Evolutionary conservation across 306 rosid genomes (phyloP), one percentile per base, ranked within the genome.

Genomic region (Potentilla sterilis): DNA sequence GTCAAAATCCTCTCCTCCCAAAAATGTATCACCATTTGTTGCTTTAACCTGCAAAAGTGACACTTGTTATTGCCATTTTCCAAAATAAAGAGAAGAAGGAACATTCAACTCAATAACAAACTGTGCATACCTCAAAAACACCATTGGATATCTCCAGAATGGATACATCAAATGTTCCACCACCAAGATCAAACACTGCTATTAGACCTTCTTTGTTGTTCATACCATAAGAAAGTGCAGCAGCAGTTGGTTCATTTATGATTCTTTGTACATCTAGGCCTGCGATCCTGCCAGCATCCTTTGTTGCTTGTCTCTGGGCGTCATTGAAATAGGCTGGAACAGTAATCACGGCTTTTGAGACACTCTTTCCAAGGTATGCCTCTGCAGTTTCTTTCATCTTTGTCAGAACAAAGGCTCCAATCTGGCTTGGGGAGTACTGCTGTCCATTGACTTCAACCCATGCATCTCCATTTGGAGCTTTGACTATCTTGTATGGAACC

Each of bases 391-490:
- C 97, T 83, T 89, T 92, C 97, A 92, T 92, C 83, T 92, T 92
- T 43, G 89, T 92, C 58, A 92, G 85, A 67, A 93, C 75, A 40
- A 93, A 93, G 21, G 98, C 98, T 57, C 98, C 98, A 73, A 93
- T 85, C 71, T 93, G 98, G 80, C 98, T 93, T 42, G 98, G 91
- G 42, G 98, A 93, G 71, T 93, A 93, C 78, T 87, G 88, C 61
- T 93, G 93, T n/a, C 97, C 98, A 21, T 84, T 93, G 66, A 91
- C 97, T 70, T 93, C 98, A 73, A 89, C 98, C 98, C 98, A 93
- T 2, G 98, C 98, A 79, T 93, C 98, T 67, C 98, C 98, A 78
- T 93, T 93, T 46, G 98, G 85, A 57, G 97, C 98, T 83, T 80
- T 91, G 55, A 93, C 97, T 73, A 93, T 93, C 87, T 93, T 91